These are phyloP conservation scores for Oemleria cerasiformis DNA, from an alignment of 306 rosid species.

Conservation along the genomic window DNA sequence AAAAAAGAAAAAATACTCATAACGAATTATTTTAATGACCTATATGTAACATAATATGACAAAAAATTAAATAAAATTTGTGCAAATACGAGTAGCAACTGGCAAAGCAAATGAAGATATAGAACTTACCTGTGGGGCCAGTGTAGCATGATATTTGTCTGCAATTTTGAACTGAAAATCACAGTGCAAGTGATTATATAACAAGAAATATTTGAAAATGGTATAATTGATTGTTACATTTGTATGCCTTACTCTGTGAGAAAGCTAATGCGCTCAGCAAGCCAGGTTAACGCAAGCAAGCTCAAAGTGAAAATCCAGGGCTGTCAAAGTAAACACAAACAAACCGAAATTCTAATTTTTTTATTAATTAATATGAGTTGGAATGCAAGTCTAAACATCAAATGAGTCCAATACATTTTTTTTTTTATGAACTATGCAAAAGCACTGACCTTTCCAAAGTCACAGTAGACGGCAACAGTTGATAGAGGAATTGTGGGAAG, in stretches of 20 bases:
- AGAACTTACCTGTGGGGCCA: slow-evolving; percentile 82
- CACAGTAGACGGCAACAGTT: slow-evolving; percentile 40
- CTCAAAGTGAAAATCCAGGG: slow-evolving; percentile 78
- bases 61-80: no score
- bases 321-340: slow-evolving; percentile 28
- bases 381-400: no score
- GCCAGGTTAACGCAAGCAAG: slow-evolving; percentile 70
- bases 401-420: no score
- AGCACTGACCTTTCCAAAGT: slow-evolving; percentile 59
- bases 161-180: slow-evolving; percentile 19
- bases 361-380: no score
- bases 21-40: no score
- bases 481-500: slow-evolving; percentile 74
- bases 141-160: slow-evolving; percentile 83
- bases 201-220: not conserved
- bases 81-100: not conserved
- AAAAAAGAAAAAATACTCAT: no score
- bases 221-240: not conserved
- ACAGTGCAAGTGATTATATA: not conserved
- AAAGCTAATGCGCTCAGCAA: slow-evolving; percentile 91
- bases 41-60: no score
- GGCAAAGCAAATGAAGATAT: no score
- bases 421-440: not conserved
- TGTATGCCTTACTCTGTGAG: slow-evolving; percentile 71
- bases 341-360: not conserved